Conservation (phyloP, 129 eudicot species). For the Lonicera japonica region DNA sequence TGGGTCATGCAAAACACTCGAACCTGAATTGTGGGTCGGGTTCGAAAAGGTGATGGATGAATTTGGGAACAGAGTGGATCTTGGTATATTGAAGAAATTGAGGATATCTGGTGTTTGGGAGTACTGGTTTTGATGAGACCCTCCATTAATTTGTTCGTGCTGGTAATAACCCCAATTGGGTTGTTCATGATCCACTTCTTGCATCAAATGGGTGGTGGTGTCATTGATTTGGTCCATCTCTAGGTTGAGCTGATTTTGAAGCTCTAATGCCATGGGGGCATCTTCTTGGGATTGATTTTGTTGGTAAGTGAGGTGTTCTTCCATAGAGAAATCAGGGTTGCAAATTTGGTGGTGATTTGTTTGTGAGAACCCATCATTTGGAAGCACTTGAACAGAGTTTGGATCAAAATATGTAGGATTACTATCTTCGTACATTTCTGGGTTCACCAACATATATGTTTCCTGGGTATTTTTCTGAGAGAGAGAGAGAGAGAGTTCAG, state of each 20-base stretch:
- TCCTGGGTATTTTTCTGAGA: not conserved
- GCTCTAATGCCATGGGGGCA: constrained; percentile 18
- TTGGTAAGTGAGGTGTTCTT: constrained; percentile 21
- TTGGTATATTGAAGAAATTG: constrained; percentile 51
- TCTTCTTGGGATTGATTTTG: constrained; percentile 9
- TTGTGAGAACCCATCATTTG: constrained; percentile 33
- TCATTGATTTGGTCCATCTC: constrained; percentile 32
- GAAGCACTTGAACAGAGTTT: constrained; percentile 26
- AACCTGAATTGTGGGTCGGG: constrained; percentile 18
- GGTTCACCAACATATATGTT: constrained; percentile 30
- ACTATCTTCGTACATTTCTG: constrained; percentile 50
- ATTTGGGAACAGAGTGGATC: constrained; percentile 38
- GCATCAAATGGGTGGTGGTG: too few species aligned
- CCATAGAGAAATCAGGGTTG: constrained; percentile 30
- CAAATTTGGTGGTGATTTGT: constrained; percentile 28
- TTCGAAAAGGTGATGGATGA: constrained; percentile 45
- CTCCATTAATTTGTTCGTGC: constrained; percentile 23
- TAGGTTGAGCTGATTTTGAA: constrained; percentile 29
- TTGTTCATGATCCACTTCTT: not conserved
- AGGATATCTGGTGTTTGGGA: constrained; percentile 66
- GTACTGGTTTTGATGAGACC: constrained; percentile 18
- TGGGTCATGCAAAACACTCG: constrained; percentile 45
- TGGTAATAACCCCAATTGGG: constrained; percentile 20
- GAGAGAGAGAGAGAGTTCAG: constrained; percentile 10
- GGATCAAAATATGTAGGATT: constrained; percentile 49